Conservation (phyloP, 768 basidiomycete species). For the Lentinula sp. region DNA sequence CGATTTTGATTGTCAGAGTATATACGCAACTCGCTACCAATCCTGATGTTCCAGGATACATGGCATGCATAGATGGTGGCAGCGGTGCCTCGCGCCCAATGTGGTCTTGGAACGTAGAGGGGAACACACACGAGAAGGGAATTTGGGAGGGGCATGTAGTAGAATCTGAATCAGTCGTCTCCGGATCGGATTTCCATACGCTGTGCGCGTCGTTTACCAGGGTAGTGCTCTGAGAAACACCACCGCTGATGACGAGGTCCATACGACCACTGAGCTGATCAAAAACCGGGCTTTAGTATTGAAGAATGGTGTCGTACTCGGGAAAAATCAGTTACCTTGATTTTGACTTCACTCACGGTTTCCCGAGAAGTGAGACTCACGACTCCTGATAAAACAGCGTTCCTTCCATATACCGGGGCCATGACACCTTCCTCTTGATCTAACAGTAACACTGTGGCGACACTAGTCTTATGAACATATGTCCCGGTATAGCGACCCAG, state of each 20-base stretch:
- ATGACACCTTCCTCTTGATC: slow-evolving; percentile 36
- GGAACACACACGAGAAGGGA: slow-evolving; percentile 15
- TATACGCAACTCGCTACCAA: slow-evolving; percentile 38
- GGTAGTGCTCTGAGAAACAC: slow-evolving; percentile 26
- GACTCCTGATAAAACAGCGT: slow-evolving; percentile 32
- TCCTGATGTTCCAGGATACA: slow-evolving; percentile 21
- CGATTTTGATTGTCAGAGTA: slow-evolving; percentile 35
- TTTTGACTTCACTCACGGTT: slow-evolving; percentile 32
- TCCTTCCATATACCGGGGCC: slow-evolving; percentile 40
- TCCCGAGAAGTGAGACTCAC: slow-evolving; percentile 33
- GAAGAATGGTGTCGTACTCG: background rate
- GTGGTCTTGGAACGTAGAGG: slow-evolving; percentile 1
- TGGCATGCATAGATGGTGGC: slow-evolving; percentile 8
- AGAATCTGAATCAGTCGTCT: background rate
- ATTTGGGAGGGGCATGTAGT: slow-evolving; percentile 18
- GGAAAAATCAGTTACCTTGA: slow-evolving; percentile 31
- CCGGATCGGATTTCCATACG: slow-evolving; percentile 25
- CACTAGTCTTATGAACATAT: slow-evolving; percentile 32
- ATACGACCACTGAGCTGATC: slow-evolving; percentile 37
- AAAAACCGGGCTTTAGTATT: background rate
- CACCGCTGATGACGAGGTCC: slow-evolving; percentile 30
- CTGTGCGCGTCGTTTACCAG: slow-evolving; percentile 25
- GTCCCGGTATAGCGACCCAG: slow-evolving; percentile 27
- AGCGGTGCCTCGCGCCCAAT: background rate
- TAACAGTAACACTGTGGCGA: slow-evolving; percentile 34